Evolutionary conservation across 345 rosid species (phyloP), one percentile per base, ranked within the genome.

Genomic region (Syzygium aqueum): DNA sequence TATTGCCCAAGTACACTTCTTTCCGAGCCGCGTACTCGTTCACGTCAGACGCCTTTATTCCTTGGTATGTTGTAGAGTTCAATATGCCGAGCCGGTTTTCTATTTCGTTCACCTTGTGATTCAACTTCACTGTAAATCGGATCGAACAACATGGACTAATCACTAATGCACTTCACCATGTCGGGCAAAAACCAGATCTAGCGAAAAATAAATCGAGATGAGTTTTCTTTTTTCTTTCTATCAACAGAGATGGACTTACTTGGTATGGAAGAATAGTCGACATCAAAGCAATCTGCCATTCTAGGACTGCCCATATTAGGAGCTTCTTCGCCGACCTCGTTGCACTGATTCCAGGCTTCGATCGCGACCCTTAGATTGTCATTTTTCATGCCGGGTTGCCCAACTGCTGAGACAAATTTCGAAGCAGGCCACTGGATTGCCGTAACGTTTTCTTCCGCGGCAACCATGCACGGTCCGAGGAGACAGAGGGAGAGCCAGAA

Each of bases 1-100:
- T 89, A 51, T 93, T 90, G 33, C 97, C 98, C 82, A 95, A 78
- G 52, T 95, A 96, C 16, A 92, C 86, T 57, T 97, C 98, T 91
- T 97, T 95, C 84, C 91, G 90, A 27, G 90, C 97, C 1, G 97
- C 98, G 78, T 96, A 95, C 33, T 90, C 85, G 86, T 96, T 94
- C 40, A 93, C 91, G 67, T 89, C 63, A 27, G 90, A 56, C 1
- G 82, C 82, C 82, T 73, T 73, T 37, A 73, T 73, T 19, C 82
- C 82, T 19, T 17, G 49, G 82, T 73, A 73, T 19, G 27, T 37
- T 6, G 82, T 37, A 23, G 27, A 40, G 49, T 73, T 73, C 27
- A 73, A 21, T 73, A 73, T 73, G 49, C 82, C 82, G 1, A 73
- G 82, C 4, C 82, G 49, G 25, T 73, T 73, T 73, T 73, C 82